Percentiles rank a stretch among this genome's conserved stretches.
Evolutionary conservation across 768 basidiomycete genomes (phyloP).

Genomic region (Pulveroboletus sp.): DNA sequence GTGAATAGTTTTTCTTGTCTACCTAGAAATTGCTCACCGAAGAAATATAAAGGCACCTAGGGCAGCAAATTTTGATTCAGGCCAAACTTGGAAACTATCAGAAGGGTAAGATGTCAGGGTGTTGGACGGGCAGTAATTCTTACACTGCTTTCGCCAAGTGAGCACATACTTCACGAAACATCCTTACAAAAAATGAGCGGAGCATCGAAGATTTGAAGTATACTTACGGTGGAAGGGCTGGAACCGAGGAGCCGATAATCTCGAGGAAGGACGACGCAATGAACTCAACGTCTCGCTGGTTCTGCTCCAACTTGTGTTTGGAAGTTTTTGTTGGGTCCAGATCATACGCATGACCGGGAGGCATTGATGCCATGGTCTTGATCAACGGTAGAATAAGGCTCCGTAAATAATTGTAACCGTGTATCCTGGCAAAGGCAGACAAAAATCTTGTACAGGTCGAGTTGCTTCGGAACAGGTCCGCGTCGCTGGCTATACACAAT

Average conservation of each 20-base stretch:
- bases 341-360: conserved; percentile 72
- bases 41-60: conserved; percentile 92
- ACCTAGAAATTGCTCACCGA: conserved; percentile 42
- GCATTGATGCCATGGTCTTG: conserved; percentile 68
- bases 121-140: conserved; percentile 27
- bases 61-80: conserved; percentile 76
- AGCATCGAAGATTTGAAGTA: background rate
- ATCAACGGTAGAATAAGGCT: conserved; percentile 75
- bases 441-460: conserved; percentile 85
- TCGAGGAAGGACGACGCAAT: conserved; percentile 75
- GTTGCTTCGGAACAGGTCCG: conserved; percentile 84
- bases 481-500: conserved; percentile 60
- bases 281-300: conserved; percentile 67
- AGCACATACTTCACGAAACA: conserved; percentile 83
- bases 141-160: conserved; percentile 81
- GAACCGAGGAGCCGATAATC: conserved; percentile 68
- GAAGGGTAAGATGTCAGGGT: conserved; percentile 14
- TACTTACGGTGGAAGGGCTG: conserved; percentile 71
- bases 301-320: conserved; percentile 62
- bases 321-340: conserved; percentile 65
- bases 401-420: conserved; percentile 90
- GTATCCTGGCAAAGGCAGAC: conserved; percentile 82
- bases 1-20: conserved; percentile 1
- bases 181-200: conserved; percentile 41
- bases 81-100: conserved; percentile 63